phyloP scores from a whole-genome alignment of 495 filamentous ascomycete species.

The Barbatosphaeria neglecta region DNA sequence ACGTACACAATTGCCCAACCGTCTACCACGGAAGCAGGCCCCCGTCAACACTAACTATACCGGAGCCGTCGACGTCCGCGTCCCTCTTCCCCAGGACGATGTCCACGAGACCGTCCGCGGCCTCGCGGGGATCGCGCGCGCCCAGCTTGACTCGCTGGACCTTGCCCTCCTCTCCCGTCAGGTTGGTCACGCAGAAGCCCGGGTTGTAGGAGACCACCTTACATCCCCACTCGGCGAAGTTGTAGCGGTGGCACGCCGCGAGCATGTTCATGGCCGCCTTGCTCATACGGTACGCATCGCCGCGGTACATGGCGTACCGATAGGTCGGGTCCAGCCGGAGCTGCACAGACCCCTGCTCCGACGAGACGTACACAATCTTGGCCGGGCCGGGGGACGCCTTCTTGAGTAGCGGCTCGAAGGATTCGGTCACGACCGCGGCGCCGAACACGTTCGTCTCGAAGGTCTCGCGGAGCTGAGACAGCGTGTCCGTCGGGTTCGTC shows the following conservation, averaged over 20 bases:
- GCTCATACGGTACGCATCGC: slow-evolving; percentile 36
- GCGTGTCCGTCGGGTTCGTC: slow-evolving; percentile 9
- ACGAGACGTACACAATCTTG: slow-evolving; percentile 34
- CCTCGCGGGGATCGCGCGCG: slow-evolving; percentile 23
- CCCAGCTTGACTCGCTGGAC: slow-evolving; percentile 10
- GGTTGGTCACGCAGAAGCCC: slow-evolving; percentile 37
- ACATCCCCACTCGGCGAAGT: slow-evolving; percentile 39
- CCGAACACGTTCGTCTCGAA: slow-evolving; percentile 42
- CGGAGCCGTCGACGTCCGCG: slow-evolving; percentile 20
- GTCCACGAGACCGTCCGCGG: slow-evolving; percentile 22
- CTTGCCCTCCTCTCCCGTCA: slow-evolving; percentile 26
- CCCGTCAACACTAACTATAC: slow-evolving; percentile 22
- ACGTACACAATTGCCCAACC: not conserved
- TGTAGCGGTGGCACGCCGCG: slow-evolving; percentile 39
- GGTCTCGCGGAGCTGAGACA: slow-evolving; percentile 16
- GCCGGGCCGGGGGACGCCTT: slow-evolving; percentile 20
- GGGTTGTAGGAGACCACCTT: slow-evolving; percentile 43
- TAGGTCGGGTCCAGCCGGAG: slow-evolving; percentile 10
- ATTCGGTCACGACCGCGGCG: slow-evolving; percentile 30
- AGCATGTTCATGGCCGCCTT: slow-evolving; percentile 56
- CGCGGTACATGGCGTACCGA: slow-evolving; percentile 9
- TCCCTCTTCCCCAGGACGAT: slow-evolving; percentile 32
- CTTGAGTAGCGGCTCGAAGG: slow-evolving; percentile 33
- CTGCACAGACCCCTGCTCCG: slow-evolving; percentile 17
- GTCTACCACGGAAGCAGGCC: slow-evolving; percentile 27